Evolutionary conservation across 495 filamentous ascomycete species (phyloP).

Genomic region (Aspergillus leporis): DNA sequence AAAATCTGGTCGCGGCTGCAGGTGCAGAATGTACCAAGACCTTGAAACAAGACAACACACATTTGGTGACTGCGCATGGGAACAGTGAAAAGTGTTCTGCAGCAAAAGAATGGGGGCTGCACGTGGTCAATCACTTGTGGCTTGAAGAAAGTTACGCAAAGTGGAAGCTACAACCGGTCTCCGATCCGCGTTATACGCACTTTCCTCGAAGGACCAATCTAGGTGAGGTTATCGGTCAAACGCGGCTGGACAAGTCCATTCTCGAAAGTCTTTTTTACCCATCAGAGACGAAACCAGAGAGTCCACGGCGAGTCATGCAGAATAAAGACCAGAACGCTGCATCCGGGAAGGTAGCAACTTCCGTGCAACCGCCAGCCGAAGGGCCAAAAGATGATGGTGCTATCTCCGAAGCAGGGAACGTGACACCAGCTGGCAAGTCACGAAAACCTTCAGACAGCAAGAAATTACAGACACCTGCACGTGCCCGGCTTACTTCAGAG

Average conservation of each 20-base stretch:
- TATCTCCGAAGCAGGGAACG: slow-evolving; percentile 18
- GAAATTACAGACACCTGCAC: slow-evolving; percentile 48
- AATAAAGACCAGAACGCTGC: slow-evolving; percentile 37
- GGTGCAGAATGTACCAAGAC: slow-evolving; percentile 90
- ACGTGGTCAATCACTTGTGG: slow-evolving; percentile 94
- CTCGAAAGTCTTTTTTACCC: slow-evolving; percentile 59
- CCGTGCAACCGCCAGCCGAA: slow-evolving; percentile 24
- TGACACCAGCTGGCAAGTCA: slow-evolving; percentile 34
- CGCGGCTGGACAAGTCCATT: slow-evolving; percentile 58
- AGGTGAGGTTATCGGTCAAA: slow-evolving; percentile 89
- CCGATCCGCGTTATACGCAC: slow-evolving; percentile 69
- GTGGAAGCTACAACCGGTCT: slow-evolving; percentile 68
- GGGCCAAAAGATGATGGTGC: slow-evolving; percentile 19
- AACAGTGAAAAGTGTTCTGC: slow-evolving; percentile 89
- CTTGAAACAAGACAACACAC: slow-evolving; percentile 90
- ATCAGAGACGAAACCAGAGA: slow-evolving; percentile 26
- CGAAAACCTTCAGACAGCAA: slow-evolving; percentile 28
- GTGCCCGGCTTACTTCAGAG: slow-evolving; percentile 39
- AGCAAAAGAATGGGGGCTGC: slow-evolving; percentile 86
- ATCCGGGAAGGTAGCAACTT: slow-evolving; percentile 8
- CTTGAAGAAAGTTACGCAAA: slow-evolving; percentile 95
- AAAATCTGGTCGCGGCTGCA: slow-evolving; percentile 80
- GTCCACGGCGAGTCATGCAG: slow-evolving; percentile 34
- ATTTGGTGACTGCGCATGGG: slow-evolving; percentile 87
- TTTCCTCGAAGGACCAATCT: slow-evolving; percentile 90